Percentiles rank a stretch among this genome's conserved stretches.
Evolutionary conservation across 768 basidiomycete genomes (phyloP).

Genomic region (Tylopilus sp.): DNA sequence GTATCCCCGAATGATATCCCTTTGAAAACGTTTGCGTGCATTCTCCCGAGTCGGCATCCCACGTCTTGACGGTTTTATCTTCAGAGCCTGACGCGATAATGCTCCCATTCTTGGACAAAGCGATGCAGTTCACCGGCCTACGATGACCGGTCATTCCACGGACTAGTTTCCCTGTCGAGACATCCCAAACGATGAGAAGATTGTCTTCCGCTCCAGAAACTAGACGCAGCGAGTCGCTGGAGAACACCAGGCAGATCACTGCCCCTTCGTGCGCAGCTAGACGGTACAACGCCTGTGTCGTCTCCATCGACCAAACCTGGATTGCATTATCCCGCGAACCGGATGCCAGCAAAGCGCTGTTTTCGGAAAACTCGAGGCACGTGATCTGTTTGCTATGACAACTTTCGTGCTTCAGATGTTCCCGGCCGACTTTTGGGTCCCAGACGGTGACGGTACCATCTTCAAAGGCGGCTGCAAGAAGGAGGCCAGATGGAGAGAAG

Average conservation of each 20-base stretch:
- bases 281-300: slow-evolving; percentile 8
- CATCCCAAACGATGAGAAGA: slow-evolving; percentile 23
- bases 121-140: slow-evolving; percentile 12
- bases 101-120: slow-evolving; percentile 18
- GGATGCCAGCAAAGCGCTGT: slow-evolving; percentile 15
- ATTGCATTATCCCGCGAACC: slow-evolving; percentile 15
- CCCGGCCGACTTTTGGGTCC: slow-evolving; percentile 19
- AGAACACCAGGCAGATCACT: slow-evolving; percentile 21
- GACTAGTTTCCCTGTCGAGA: slow-evolving; percentile 10
- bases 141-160: slow-evolving; percentile 22
- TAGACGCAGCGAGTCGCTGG: slow-evolving; percentile 14
- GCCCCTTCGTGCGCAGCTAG: slow-evolving; percentile 14
- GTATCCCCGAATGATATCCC: slow-evolving; percentile 12
- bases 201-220: slow-evolving; percentile 26
- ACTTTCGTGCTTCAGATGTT: slow-evolving; percentile 14
- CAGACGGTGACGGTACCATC: slow-evolving; percentile 14
- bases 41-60: slow-evolving; percentile 18
- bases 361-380: slow-evolving; percentile 20
- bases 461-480: slow-evolving; percentile 19
- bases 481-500: slow-evolving; percentile 20
- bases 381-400: slow-evolving; percentile 12
- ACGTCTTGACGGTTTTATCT: slow-evolving; percentile 24
- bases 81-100: slow-evolving; percentile 21
- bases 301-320: slow-evolving; percentile 24
- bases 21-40: slow-evolving; percentile 13